Evolutionary conservation across 441 rosid genomes (phyloP).

Genomic region (Croton laevigatus): DNA sequence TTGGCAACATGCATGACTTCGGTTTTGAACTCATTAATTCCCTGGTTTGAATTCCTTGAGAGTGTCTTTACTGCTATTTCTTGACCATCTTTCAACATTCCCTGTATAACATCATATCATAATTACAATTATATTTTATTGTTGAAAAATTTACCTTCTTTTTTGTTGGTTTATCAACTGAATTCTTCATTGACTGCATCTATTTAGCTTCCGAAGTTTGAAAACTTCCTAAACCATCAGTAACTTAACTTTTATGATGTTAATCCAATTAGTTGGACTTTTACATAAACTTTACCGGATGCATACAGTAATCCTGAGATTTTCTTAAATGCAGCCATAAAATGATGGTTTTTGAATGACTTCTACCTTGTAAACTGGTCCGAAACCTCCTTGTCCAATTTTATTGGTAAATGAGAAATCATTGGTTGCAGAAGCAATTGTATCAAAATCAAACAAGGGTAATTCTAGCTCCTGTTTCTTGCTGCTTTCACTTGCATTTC

Average conservation of each 20-base stretch:
- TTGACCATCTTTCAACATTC: conserved; percentile 43
- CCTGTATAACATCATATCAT: conserved; percentile 28
- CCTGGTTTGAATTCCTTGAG: conserved; percentile 41
- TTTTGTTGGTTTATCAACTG: background rate
- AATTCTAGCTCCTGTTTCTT: background rate
- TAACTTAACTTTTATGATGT: background rate
- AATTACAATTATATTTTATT: background rate
- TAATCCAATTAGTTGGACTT: background rate
- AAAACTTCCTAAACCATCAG: background rate
- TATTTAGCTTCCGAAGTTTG: background rate
- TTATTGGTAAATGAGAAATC: background rate
- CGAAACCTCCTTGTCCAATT: background rate
- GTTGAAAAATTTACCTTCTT: background rate
- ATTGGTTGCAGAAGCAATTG: background rate
- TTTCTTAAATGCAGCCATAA: background rate
- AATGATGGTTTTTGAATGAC: background rate
- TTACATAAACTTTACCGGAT: too few species aligned
- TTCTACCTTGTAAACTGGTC: conserved; percentile 2
- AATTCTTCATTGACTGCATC: background rate
- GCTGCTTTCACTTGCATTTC: background rate
- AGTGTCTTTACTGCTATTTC: conserved; percentile 46
- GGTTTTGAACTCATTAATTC: conserved; percentile 33
- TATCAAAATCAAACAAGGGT: background rate
- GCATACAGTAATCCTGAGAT: too few species aligned
- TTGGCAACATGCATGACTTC: background rate